Percentiles rank a stretch among this genome's conserved stretches.
These are phyloP conservation scores for Diaporthe caulivora DNA, from an alignment of 2,329 filamentous ascomycete species.

Conservation along the genomic window DNA sequence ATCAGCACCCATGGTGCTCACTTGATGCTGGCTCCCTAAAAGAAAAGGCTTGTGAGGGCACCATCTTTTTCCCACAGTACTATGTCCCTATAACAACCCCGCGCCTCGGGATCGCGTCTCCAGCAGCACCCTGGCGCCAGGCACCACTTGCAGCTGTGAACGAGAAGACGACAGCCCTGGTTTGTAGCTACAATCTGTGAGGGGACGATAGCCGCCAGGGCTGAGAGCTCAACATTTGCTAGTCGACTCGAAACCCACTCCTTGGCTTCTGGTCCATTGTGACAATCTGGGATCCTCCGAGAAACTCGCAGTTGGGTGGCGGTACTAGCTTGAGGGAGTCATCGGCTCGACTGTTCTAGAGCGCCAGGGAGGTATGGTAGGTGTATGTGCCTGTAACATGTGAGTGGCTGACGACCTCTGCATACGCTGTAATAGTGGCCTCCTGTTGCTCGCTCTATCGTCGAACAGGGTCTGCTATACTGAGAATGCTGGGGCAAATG, in stretches of 20 bases:
- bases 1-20: not conserved
- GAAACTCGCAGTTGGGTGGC: not conserved
- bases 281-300: not conserved
- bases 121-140: conserved; percentile 10
- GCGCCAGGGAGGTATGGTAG: not conserved
- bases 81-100: not conserved
- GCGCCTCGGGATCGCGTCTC: not conserved
- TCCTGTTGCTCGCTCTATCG: not conserved
- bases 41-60: not conserved
- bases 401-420: not conserved
- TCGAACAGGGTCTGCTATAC: not conserved
- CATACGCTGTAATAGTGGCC: not conserved
- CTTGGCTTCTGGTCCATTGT: not conserved
- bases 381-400: not conserved
- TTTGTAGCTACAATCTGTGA: not conserved
- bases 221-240: too few relatives aligned
- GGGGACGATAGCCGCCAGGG: not conserved
- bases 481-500: not conserved
- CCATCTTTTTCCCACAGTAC: not conserved
- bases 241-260: not conserved
- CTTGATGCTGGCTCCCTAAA: not conserved
- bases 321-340: not conserved
- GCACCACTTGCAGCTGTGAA: not conserved
- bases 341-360: not conserved
- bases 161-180: not conserved